Conservation (phyloP, 1,284 basidiomycete genomes). For the Ganoderma leucocontextum region DNA sequence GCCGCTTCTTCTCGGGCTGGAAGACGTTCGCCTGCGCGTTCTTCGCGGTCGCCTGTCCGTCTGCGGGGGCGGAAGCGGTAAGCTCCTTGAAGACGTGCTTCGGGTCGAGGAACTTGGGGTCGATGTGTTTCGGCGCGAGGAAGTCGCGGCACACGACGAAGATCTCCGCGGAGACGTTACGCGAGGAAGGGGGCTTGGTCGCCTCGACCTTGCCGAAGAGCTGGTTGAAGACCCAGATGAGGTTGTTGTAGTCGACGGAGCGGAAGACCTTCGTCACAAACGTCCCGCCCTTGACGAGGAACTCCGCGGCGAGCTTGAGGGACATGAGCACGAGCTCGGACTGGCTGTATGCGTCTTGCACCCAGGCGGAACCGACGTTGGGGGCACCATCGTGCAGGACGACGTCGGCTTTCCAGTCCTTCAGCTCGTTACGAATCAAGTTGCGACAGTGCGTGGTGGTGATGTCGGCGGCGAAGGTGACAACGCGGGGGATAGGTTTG, state of each 20-base stretch:
- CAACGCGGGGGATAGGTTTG: slow-evolving; percentile 93
- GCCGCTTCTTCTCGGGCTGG: slow-evolving; percentile 95
- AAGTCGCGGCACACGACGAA: slow-evolving; percentile 99
- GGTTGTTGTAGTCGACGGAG: slow-evolving; percentile 97
- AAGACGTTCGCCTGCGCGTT: slow-evolving; percentile 90
- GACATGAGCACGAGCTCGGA: slow-evolving; percentile 97
- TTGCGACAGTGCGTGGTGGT: slow-evolving; percentile 93
- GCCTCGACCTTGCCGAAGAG: slow-evolving; percentile 97
- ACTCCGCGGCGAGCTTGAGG: slow-evolving; percentile 96
- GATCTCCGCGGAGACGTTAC: slow-evolving; percentile 99
- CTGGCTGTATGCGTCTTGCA: slow-evolving; percentile 98
- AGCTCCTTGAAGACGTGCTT: slow-evolving; percentile 98
- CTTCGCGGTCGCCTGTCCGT: slow-evolving; percentile 59
- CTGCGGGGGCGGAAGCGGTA: slow-evolving; percentile 56
- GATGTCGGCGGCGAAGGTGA: slow-evolving; percentile 95
- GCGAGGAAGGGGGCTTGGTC: slow-evolving; percentile 97
- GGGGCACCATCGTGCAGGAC: slow-evolving; percentile 99
- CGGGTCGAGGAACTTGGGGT: slow-evolving; percentile 98
- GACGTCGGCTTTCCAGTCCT: slow-evolving; percentile 99
- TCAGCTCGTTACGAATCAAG: slow-evolving; percentile 87
- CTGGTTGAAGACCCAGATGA: slow-evolving; percentile 99
- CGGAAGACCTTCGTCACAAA: slow-evolving; percentile 99
- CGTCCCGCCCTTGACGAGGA: slow-evolving; percentile 91
- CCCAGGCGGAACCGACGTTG: slow-evolving; percentile 99
- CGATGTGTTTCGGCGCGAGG: slow-evolving; percentile 94